Conservation (phyloP, 2,329 filamentous ascomycete genomes). For the Neoascochyta sp. region DNA sequence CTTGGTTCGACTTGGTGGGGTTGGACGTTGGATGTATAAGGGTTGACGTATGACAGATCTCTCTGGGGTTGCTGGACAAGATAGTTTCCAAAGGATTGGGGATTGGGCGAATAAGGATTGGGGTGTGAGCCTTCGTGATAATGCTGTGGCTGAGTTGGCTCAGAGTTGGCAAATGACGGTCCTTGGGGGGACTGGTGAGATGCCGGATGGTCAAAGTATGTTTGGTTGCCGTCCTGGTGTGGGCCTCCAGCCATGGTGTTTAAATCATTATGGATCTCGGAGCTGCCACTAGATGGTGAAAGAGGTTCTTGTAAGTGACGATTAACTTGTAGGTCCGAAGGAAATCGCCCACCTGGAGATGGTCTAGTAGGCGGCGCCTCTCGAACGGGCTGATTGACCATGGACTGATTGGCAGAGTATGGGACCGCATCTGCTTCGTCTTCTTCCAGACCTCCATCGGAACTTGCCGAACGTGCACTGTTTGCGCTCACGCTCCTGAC, state of each 20-base stretch:
- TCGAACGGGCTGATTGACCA: conserved; percentile 34
- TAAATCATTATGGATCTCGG: conserved; percentile 59
- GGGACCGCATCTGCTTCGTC: conserved; percentile 64
- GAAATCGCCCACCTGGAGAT: conserved; percentile 93
- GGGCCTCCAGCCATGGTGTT: conserved; percentile 57
- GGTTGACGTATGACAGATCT: conserved; percentile 4
- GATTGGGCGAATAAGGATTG: conserved; percentile 16
- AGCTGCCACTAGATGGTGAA: conserved; percentile 79
- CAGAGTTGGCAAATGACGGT: conserved; percentile 5
- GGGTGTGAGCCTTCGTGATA: conserved; percentile 11
- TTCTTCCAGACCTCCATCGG: conserved; percentile 36
- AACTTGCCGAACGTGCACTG: conserved; percentile 52
- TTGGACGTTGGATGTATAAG: conserved; percentile 10
- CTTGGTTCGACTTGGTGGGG: conserved; percentile 5
- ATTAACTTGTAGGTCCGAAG: conserved; percentile 86
- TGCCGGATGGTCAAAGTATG: conserved; percentile 18
- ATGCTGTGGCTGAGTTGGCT: conserved; percentile 4
- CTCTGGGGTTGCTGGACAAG: conserved; percentile 3
- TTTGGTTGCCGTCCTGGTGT: conserved; percentile 38
- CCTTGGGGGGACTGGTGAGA: conserved; percentile 21
- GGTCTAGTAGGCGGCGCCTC: conserved; percentile 60
- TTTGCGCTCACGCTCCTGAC: conserved; percentile 70
- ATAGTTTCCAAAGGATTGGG: conserved; percentile 3
- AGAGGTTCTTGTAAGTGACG: conserved; percentile 76
- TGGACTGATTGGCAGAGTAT: conserved; percentile 58